These are phyloP conservation scores for Microdochium trichocladiopsis DNA, from an alignment of 2,329 filamentous ascomycete genomes.

Conservation along the genomic window DNA sequence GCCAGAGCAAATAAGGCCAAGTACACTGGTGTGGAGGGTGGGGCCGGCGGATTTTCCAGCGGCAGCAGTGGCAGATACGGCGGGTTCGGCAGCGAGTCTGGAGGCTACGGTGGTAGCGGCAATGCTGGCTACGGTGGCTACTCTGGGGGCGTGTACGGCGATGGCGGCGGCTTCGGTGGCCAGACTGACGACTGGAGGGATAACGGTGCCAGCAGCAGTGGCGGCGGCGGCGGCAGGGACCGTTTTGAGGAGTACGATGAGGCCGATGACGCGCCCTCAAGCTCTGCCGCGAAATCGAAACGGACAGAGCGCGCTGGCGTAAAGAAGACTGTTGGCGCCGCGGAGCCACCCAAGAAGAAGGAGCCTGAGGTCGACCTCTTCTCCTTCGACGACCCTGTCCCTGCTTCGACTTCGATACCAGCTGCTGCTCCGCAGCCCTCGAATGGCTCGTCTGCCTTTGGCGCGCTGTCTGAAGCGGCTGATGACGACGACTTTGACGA, in stretches of 20 bases:
- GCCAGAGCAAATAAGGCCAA: conserved; percentile 85
- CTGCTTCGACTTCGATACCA: conserved; percentile 30
- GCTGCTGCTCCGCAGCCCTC: conserved; percentile 27
- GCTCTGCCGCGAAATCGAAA: conserved; percentile 39
- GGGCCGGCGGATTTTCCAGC: conserved; percentile 50
- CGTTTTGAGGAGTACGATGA: conserved; percentile 96
- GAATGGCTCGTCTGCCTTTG: conserved; percentile 36
- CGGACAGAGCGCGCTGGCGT: conserved; percentile 32
- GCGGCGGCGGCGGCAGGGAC: conserved; percentile 56
- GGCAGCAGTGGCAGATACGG: conserved; percentile 59
- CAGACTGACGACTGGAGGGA: conserved; percentile 66
- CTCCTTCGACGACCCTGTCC: conserved; percentile 73
- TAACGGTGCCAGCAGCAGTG: conserved; percentile 32
- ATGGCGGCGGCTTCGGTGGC: conserved; percentile 88
- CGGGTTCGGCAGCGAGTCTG: conserved; percentile 85
- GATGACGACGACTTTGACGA: conserved; percentile 96
- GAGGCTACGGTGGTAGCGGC: conserved; percentile 58
- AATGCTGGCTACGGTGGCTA: conserved; percentile 46
- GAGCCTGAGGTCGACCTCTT: conserved; percentile 89
- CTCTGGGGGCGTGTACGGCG: conserved; percentile 78
- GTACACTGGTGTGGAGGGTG: conserved; percentile 90
- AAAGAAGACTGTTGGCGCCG: conserved; percentile 44
- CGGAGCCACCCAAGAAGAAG: conserved; percentile 70
- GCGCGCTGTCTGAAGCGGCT: conserved; percentile 35
- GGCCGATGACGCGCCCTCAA: conserved; percentile 45